A percentile compares a stretch with the other conserved stretches of the same genome.
Conservation (phyloP, 768 basidiomycete species). For the Boletus huronensis region DNA sequence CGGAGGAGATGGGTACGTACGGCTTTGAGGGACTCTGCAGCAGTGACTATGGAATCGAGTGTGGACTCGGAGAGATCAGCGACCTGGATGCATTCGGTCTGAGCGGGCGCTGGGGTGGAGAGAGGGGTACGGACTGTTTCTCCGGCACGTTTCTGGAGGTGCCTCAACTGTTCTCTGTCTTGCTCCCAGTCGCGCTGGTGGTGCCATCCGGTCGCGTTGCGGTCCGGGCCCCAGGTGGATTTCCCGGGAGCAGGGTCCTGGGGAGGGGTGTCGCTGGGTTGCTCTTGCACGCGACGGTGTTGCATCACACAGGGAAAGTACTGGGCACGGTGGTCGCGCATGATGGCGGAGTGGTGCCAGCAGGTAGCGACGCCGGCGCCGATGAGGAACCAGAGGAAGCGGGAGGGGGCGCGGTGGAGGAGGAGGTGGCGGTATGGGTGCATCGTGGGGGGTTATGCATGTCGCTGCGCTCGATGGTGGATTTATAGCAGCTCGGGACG, state of each 20-base stretch:
- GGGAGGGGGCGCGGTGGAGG: conserved; percentile 44
- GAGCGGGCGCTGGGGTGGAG: neutral
- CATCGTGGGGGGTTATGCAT: conserved; percentile 18
- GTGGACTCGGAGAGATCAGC: conserved; percentile 65
- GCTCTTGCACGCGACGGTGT: conserved; percentile 15
- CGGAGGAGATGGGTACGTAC: conserved; percentile 36
- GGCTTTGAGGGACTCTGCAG: conserved; percentile 56
- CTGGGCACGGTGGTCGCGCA: conserved; percentile 39
- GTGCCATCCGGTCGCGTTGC: conserved; percentile 10
- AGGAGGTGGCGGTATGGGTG: conserved; percentile 17
- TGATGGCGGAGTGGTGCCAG: conserved; percentile 40
- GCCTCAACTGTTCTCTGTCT: conserved; percentile 45
- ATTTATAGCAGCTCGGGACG: conserved; percentile 14
- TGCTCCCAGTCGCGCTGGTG: conserved; percentile 39
- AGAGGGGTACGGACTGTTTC: conserved; percentile 41
- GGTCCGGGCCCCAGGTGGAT: conserved; percentile 1
- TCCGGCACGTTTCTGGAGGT: conserved; percentile 46
- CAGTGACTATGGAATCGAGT: conserved; percentile 55
- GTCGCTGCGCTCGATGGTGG: neutral
- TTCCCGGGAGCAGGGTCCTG: conserved; percentile 9
- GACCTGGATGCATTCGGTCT: conserved; percentile 35
- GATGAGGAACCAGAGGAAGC: conserved; percentile 65
- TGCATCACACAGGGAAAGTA: conserved; percentile 30
- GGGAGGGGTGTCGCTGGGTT: neutral
- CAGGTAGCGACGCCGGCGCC: conserved; percentile 45